Percentiles rank a stretch among this genome's conserved stretches.
Evolutionary conservation across 2,329 filamentous ascomycete species (phyloP).

Genomic region (Colletotrichum caudatum): DNA sequence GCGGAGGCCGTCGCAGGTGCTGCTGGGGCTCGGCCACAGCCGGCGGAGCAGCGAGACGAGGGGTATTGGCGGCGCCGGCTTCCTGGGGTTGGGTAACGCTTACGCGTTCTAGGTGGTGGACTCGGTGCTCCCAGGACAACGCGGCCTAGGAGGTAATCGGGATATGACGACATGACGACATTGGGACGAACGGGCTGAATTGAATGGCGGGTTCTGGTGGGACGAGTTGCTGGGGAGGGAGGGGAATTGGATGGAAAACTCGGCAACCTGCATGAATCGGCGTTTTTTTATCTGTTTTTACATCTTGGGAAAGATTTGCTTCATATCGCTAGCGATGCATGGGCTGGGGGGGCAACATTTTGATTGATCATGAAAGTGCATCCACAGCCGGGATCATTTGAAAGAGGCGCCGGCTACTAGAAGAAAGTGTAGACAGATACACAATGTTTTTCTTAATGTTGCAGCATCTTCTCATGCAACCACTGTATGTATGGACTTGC

Average conservation of each 20-base stretch:
- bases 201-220: background rate
- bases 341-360: conserved; percentile 7
- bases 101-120: conserved; percentile 16
- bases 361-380: background rate
- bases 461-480: conserved; percentile 5
- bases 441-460: background rate
- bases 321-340: conserved; percentile 28
- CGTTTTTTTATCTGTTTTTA: conserved; percentile 3
- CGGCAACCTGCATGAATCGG: conserved; percentile 17
- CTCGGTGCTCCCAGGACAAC: background rate
- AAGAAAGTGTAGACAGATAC: conserved; percentile 1
- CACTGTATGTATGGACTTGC: background rate
- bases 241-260: conserved; percentile 8
- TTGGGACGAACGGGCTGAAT: background rate
- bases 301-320: background rate
- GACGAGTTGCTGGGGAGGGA: background rate
- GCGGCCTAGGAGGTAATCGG: background rate
- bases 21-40: conserved; percentile 25
- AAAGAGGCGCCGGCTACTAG: background rate
- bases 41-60: conserved; percentile 29
- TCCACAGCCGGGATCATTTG: background rate
- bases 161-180: conserved; percentile 2
- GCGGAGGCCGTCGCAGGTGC: conserved; percentile 28
- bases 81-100: conserved; percentile 30
- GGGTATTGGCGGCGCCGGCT: conserved; percentile 29